Evolutionary conservation across 805 yeast species (phyloP).

Genomic region (Henningerozyma blattae): DNA sequence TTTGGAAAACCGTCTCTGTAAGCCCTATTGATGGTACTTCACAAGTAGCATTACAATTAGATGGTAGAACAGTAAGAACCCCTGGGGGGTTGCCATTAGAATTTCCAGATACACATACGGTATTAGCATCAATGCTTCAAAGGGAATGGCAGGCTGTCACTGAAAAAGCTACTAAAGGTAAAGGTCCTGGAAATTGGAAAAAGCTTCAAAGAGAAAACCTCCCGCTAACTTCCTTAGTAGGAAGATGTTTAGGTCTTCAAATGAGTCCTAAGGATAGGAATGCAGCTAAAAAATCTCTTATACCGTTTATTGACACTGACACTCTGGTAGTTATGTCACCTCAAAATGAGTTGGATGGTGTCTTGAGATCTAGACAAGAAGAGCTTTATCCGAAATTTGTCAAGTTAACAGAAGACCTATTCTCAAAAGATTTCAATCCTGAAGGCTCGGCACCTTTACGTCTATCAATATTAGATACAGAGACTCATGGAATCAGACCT

Average conservation of each 20-base stretch:
- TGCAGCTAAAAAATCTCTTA: constrained; percentile 40
- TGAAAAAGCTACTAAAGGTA: constrained; percentile 42
- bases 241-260: constrained; percentile 74
- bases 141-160: constrained; percentile 79
- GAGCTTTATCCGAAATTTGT: constrained; percentile 67
- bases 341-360: constrained; percentile 67
- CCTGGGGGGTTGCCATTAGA: constrained; percentile 66
- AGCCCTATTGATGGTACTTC: constrained; percentile 22
- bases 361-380: constrained; percentile 68
- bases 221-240: constrained; percentile 78
- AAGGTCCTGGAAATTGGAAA: neutral
- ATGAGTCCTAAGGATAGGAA: constrained; percentile 27
- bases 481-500: constrained; percentile 69
- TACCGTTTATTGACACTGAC: constrained; percentile 89
- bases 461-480: constrained; percentile 72
- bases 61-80: constrained; percentile 66
- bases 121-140: constrained; percentile 61
- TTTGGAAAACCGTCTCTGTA: constrained; percentile 64
- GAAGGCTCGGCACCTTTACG: too few species aligned
- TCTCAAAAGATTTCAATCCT: too few species aligned
- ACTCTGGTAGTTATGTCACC: constrained; percentile 85
- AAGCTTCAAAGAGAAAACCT: constrained; percentile 45
- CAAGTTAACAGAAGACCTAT: constrained; percentile 46
- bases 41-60: constrained; percentile 48
- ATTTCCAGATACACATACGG: constrained; percentile 45